Base-by-base conservation (phyloP, 139 green algal genomes). In the Cymbomonas tetramitiformis region DNA sequence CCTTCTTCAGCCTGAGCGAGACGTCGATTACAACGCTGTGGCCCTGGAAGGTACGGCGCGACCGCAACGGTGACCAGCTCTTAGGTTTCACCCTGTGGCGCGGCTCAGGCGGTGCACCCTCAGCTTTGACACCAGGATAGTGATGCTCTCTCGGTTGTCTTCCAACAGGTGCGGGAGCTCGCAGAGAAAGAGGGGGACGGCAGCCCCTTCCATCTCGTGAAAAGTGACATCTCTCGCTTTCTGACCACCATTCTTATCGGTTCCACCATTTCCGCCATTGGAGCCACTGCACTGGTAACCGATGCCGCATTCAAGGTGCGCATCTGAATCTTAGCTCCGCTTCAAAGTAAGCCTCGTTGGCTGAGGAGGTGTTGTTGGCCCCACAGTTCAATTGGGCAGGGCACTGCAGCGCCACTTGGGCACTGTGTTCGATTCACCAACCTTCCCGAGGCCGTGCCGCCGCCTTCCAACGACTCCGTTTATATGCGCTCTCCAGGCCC, bases 21-120 rank as follows among this genome's bases (percentile, higher is more conserved):
- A 78, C 69, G 3, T 56, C 70, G 26, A 75, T 78, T 46, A 78
- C 70, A 9, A 78, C 70, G 9, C 56, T 78, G 24, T 78, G 68
- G 69, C 70, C 70, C 10, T 78, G 70, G 70, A 78, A 78, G 57
- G 56, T 61, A 19, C 9, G 25, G 52, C 36, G 15, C 52, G 52
- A 12, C 31, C 8, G 38, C 9, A 12, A 5, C 15, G 15, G 2
- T 2, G 53, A n/a, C 52, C 24, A 43, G 54, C 10, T 62, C 18
- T 18, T 53, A 38, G 28, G 21, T 12, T 44, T 18, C 46, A 58
- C 25, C 19, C 2, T 51, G 33, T 19, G 30, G 44, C 25, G 9
- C 51, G 21, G 25, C 34, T 39, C 53, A n/a, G n/a, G n/a, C n/a
- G n/a, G n/a, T n/a, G n/a, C n/a, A n/a, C n/a, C n/a, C n/a, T n/a